phyloP scores from a whole-genome alignment of 495 filamentous ascomycete species.

The Tuber melanosporum region DNA sequence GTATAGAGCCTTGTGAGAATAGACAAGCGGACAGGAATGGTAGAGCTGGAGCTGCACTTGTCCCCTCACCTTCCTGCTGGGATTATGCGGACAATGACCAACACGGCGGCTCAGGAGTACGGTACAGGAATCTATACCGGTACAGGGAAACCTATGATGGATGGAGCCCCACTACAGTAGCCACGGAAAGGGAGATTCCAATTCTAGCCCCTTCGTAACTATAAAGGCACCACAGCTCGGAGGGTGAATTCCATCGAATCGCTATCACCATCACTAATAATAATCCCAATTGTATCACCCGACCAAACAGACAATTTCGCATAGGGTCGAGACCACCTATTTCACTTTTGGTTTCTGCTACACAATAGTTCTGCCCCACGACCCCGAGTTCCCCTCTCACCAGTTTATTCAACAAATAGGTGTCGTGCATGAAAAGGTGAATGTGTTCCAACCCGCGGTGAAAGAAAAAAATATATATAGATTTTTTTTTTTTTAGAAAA shows the following conservation, averaged over 20 bases:
- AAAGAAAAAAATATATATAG: conserved; percentile 2
- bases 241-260: neutral
- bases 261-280: neutral
- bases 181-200: neutral
- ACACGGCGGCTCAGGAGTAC: neutral
- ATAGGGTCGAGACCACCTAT: neutral
- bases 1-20: neutral
- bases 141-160: neutral
- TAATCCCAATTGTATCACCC: neutral
- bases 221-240: neutral
- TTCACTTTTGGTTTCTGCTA: neutral
- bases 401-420: neutral
- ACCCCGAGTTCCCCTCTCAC: neutral
- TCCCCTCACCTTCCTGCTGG: neutral
- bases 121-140: neutral
- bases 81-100: neutral
- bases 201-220: neutral
- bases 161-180: neutral
- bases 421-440: neutral
- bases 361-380: neutral
- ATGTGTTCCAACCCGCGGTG: conserved; percentile 1
- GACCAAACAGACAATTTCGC: neutral
- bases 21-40: neutral
- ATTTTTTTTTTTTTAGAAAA: neutral
- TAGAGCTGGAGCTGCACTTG: neutral